Evolutionary conservation across 352 stramenopile species (phyloP).

Genomic region (Phytophthora brassicae): DNA sequence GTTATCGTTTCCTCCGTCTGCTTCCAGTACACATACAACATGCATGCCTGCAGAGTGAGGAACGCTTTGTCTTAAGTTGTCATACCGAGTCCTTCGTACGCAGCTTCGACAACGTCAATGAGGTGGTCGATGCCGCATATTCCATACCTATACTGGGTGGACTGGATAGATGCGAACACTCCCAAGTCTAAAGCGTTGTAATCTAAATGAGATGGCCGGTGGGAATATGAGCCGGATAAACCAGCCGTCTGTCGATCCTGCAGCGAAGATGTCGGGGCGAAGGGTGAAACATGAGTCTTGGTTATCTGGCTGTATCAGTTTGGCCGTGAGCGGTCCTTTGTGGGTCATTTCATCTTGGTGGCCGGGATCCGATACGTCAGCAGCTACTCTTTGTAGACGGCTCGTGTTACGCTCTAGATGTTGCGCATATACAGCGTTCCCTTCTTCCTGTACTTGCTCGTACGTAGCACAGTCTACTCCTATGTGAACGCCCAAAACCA

Average conservation of each 20-base stretch:
- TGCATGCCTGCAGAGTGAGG: background rate
- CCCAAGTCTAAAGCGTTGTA: background rate
- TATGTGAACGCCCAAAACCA: conserved; percentile 31
- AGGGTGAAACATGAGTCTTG: conserved; percentile 9
- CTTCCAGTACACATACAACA: background rate
- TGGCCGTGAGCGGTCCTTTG: background rate
- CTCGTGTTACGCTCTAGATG: background rate
- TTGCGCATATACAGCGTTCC: background rate
- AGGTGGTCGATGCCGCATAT: background rate
- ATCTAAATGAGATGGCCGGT: conserved; percentile 21
- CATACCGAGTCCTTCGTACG: background rate
- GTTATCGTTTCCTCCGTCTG: conserved; percentile 1
- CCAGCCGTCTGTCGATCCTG: conserved; percentile 9
- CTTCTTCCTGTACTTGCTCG: conserved; percentile 18
- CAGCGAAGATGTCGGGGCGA: conserved; percentile 19
- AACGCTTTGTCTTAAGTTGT: background rate
- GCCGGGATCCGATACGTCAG: background rate
- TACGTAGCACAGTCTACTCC: conserved; percentile 12
- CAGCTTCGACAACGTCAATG: background rate
- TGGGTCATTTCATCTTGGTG: background rate
- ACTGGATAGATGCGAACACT: background rate
- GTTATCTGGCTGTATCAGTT: conserved; percentile 35
- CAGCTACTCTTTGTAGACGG: background rate
- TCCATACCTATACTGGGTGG: background rate
- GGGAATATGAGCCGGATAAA: conserved; percentile 22